Conservation (phyloP, 371 early-diverging fungal species). For the Rhizopus stolonifer region DNA sequence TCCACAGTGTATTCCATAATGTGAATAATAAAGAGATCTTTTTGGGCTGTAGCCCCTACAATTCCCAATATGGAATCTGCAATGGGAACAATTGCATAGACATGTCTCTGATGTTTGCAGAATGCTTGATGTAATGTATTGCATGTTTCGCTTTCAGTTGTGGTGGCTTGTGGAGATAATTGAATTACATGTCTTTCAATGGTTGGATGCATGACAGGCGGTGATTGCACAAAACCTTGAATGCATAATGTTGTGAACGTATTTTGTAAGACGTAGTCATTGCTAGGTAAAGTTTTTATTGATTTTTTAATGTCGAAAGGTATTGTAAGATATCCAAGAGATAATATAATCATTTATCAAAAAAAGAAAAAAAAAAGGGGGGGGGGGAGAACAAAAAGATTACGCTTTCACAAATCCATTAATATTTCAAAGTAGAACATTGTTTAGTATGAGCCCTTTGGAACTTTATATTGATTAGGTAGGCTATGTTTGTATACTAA, state of each 20-base stretch:
- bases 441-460: no score
- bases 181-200: constrained; percentile 36
- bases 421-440: no score
- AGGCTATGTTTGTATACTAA: no score
- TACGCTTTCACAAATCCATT: no score
- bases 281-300: constrained; percentile 7
- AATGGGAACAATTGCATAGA: constrained; percentile 17
- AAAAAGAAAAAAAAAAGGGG: not conserved
- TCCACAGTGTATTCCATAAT: constrained; percentile 7
- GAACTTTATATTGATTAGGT: no score
- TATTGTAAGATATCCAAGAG: constrained; percentile 30
- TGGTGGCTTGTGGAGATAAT: constrained; percentile 13
- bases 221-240: constrained; percentile 35
- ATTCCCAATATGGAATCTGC: constrained; percentile 15
- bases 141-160: constrained; percentile 23
- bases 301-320: constrained; percentile 25
- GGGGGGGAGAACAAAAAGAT: not conserved
- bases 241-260: constrained; percentile 19
- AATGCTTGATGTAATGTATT: constrained; percentile 18
- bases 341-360: constrained; percentile 19
- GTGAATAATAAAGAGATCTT: constrained; percentile 14
- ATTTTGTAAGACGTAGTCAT: constrained; percentile 13
- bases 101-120: not conserved
- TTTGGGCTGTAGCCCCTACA: constrained; percentile 12
- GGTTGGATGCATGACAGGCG: constrained; percentile 51